Evolutionary conservation across 75 land plant species (phyloP).

Genomic region (Cunninghamia lanceolata): DNA sequence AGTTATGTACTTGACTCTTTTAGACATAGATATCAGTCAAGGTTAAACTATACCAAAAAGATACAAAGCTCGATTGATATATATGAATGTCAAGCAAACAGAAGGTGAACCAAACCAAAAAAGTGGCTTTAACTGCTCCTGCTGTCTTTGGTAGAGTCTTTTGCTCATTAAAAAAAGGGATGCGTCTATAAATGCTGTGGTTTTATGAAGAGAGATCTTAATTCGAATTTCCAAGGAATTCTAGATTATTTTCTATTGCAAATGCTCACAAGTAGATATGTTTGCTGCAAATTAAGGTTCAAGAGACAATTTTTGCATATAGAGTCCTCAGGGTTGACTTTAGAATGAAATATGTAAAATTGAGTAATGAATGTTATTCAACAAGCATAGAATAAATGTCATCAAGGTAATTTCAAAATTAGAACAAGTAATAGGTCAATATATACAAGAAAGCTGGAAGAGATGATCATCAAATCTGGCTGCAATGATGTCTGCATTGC

Average conservation of each 20-base stretch:
- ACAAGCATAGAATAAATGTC: not conserved
- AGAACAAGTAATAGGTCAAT: not conserved
- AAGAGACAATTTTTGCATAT: not conserved
- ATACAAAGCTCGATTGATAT: too few species aligned
- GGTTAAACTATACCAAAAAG: too few species aligned
- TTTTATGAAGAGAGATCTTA: not conserved
- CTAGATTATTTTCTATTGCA: not conserved
- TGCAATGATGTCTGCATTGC: not conserved
- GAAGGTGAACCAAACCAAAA: not conserved
- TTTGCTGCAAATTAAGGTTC: not conserved
- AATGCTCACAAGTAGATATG: not conserved
- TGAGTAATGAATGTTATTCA: not conserved
- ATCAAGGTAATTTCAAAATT: not conserved
- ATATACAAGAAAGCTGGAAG: not conserved
- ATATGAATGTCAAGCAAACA: too few species aligned
- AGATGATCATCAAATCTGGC: not conserved
- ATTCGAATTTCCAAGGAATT: not conserved
- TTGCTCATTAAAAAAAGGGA: not conserved
- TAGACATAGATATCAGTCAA: not conserved
- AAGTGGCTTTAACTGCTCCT: not conserved
- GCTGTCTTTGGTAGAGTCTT: not conserved
- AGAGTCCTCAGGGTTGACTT: not conserved
- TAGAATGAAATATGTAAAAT: not conserved
- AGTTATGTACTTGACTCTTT: not conserved
- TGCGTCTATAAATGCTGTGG: not conserved